phyloP scores from a whole-genome alignment of 345 rosid species.

The Eucalyptus sideroxylon region DNA sequence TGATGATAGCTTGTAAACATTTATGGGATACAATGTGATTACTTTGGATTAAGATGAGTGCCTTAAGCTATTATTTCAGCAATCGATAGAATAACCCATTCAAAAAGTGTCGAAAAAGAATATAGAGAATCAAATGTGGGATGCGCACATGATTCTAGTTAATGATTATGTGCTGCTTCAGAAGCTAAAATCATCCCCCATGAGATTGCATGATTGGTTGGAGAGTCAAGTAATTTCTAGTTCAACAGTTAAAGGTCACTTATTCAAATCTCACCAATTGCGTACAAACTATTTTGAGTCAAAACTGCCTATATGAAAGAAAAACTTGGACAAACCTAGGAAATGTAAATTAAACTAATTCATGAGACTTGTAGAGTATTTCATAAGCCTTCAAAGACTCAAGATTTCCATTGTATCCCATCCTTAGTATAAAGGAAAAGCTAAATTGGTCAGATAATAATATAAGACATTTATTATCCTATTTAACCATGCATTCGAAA shows the following conservation, averaged over 20 bases:
- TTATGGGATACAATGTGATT: background rate
- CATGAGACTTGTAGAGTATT: background rate
- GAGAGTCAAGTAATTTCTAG: background rate
- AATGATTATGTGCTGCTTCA: background rate
- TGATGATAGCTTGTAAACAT: background rate
- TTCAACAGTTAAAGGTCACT: rapidly evolving
- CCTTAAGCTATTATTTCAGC: background rate
- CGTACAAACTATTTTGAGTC: rapidly evolving
- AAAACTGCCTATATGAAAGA: rapidly evolving
- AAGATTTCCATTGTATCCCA: background rate
- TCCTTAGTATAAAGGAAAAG: background rate
- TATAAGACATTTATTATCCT: background rate
- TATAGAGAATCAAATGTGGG: background rate
- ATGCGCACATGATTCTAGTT: background rate
- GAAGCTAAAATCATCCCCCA: background rate
- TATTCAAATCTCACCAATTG: background rate
- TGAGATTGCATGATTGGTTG: background rate
- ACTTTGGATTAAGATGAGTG: background rate
- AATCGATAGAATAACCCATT: background rate
- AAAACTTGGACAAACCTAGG: rapidly evolving
- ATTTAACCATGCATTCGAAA: background rate
- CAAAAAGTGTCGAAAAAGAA: background rate
- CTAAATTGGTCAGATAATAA: background rate
- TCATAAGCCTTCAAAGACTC: background rate
- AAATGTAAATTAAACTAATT: rapidly evolving